Conservation (phyloP, 805 yeast species). For the Kodamaea kaohsiungensis region DNA sequence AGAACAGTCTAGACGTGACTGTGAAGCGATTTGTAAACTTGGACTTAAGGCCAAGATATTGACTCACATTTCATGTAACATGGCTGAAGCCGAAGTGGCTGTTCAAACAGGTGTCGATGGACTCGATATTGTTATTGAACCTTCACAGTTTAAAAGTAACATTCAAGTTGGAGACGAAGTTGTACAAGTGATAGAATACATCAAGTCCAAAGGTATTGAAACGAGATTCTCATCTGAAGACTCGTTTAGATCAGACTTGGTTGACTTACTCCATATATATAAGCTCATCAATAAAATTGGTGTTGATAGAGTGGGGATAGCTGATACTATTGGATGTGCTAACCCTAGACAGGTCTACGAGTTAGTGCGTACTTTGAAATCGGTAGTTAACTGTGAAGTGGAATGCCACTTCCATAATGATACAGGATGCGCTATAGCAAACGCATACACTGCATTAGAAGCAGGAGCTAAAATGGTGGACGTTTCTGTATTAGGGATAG, state of each 20-base stretch:
- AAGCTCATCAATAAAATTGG: conserved; percentile 64
- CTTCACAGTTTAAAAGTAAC: conserved; percentile 62
- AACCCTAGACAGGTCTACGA: conserved; percentile 65
- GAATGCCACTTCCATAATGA: conserved; percentile 66
- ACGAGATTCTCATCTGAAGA: conserved; percentile 61
- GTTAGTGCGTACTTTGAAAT: conserved; percentile 56
- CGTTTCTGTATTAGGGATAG: conserved; percentile 60
- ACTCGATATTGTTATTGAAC: conserved; percentile 61
- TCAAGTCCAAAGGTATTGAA: conserved; percentile 60
- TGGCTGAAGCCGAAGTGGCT: conserved; percentile 62
- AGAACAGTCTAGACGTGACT: conserved; percentile 57
- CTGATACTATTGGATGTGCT: conserved; percentile 66
- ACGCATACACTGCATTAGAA: conserved; percentile 63
- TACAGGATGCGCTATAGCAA: conserved; percentile 65
- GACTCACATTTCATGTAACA: conserved; percentile 62
- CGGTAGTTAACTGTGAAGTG: conserved; percentile 58
- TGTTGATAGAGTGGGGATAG: conserved; percentile 63
- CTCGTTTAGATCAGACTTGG: conserved; percentile 61
- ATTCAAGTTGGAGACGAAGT: conserved; percentile 58
- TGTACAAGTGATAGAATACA: conserved; percentile 59
- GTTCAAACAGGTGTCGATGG: conserved; percentile 66
- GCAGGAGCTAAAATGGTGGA: conserved; percentile 63
- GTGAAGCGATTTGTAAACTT: conserved; percentile 60
- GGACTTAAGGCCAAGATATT: conserved; percentile 59
- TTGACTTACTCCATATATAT: conserved; percentile 58